These are phyloP conservation scores for Acanthamoeba culbertsoni DNA, from an alignment of 208 protist species.

Conservation along the genomic window DNA sequence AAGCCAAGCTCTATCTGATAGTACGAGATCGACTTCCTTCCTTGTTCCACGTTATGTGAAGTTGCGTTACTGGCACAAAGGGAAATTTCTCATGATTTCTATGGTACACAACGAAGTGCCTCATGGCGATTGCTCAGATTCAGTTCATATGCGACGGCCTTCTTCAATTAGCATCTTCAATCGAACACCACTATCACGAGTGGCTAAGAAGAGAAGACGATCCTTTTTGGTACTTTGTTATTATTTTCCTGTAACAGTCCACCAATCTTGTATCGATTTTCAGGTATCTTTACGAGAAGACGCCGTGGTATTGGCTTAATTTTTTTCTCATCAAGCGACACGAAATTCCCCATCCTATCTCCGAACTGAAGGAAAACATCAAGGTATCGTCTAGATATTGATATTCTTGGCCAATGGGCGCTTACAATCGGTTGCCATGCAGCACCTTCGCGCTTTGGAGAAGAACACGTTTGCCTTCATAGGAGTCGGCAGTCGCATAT, in stretches of 20 bases:
- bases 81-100: too few species aligned
- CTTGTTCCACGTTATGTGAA: background rate
- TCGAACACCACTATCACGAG: background rate
- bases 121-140: conserved; percentile 15
- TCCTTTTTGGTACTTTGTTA: background rate
- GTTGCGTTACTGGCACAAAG: background rate
- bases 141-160: background rate
- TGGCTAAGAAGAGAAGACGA: background rate
- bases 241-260: background rate
- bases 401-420: too few species aligned
- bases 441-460: conserved; percentile 40
- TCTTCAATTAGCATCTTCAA: background rate
- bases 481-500: conserved; percentile 1
- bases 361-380: background rate
- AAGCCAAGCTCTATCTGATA: background rate
- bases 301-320: conserved; percentile 27
- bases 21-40: background rate
- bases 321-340: background rate
- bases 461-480: conserved; percentile 50
- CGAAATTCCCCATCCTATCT: background rate
- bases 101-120: too few species aligned
- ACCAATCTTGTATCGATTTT: background rate
- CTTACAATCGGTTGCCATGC: background rate
- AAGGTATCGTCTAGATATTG: too few species aligned
- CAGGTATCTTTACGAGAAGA: conserved; percentile 42